Percentiles rank a stretch among this genome's conserved stretches.
phyloP scores from a whole-genome alignment of 768 basidiomycete genomes.

The Leucogyrophana mollusca region DNA sequence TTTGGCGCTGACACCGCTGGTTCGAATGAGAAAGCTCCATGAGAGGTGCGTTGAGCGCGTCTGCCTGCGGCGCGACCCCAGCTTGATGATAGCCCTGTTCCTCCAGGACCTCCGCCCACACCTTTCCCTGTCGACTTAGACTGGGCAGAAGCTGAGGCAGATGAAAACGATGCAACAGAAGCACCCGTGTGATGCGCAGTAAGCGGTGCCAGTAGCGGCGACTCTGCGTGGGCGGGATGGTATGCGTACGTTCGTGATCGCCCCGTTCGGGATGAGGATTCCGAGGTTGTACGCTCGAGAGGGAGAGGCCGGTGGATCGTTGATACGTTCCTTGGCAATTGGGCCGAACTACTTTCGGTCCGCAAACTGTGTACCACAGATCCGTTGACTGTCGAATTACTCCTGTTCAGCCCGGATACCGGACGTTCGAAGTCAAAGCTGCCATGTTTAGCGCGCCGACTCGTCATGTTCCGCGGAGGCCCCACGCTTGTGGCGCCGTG shows the following conservation, averaged over 20 bases:
- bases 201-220: slow-evolving; percentile 20
- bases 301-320: slow-evolving; percentile 14
- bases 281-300: slow-evolving; percentile 24
- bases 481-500: slow-evolving; percentile 4
- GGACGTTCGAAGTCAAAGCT: slow-evolving; percentile 80
- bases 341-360: slow-evolving; percentile 4
- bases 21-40: slow-evolving; percentile 68
- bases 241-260: slow-evolving; percentile 9
- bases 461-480: slow-evolving; percentile 27
- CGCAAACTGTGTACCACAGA: slow-evolving; percentile 5
- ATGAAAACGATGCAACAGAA: slow-evolving; percentile 31
- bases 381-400: slow-evolving; percentile 24
- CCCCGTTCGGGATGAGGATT: slow-evolving; percentile 20
- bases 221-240: slow-evolving; percentile 16
- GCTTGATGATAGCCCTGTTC: slow-evolving; percentile 48
- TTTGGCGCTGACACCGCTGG: slow-evolving; percentile 57
- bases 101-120: slow-evolving; percentile 17
- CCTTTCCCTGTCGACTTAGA: slow-evolving; percentile 37
- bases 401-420: slow-evolving; percentile 34
- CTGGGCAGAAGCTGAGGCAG: slow-evolving; percentile 28
- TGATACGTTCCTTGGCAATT: slow-evolving; percentile 1
- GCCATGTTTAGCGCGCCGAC: slow-evolving; percentile 58
- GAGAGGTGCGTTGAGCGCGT: slow-evolving; percentile 39
- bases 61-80: slow-evolving; percentile 55
- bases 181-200: slow-evolving; percentile 38